Percentiles rank a stretch among this genome's conserved stretches.
phyloP scores from a whole-genome alignment of 2,329 filamentous ascomycete species.

The Saccharata proteae region DNA sequence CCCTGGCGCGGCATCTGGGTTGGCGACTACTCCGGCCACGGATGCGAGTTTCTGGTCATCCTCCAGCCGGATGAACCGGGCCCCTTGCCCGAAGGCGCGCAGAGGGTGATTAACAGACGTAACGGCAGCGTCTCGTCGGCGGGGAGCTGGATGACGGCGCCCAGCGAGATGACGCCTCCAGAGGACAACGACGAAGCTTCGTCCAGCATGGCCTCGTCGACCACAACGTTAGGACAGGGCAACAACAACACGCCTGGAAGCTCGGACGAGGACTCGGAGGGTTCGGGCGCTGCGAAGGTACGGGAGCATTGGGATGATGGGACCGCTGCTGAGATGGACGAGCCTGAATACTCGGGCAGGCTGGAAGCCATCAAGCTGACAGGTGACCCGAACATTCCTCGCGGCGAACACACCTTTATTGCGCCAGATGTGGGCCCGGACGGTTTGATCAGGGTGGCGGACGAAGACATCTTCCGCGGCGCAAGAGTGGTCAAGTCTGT shows the following conservation, averaged over 20 bases:
- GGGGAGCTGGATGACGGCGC: constrained; percentile 3
- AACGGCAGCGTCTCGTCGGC: constrained; percentile 2
- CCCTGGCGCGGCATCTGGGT: constrained; percentile 88
- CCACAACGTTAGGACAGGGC: too few species aligned
- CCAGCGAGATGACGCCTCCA: constrained; percentile 1
- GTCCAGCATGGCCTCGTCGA: too few species aligned
- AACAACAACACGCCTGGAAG: too few species aligned
- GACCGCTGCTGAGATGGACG: not conserved
- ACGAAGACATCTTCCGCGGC: constrained; percentile 59
- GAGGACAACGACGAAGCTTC: not conserved
- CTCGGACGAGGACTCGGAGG: too few species aligned
- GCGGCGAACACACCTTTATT: constrained; percentile 73
- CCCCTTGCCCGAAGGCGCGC: constrained; percentile 22
- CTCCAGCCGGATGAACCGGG: constrained; percentile 53
- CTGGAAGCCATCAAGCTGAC: constrained; percentile 84
- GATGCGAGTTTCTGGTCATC: constrained; percentile 77
- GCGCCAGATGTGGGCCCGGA: constrained; percentile 60
- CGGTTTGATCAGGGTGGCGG: constrained; percentile 52
- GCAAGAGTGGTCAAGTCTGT: constrained; percentile 59
- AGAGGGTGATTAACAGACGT: constrained; percentile 1
- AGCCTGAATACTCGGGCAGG: constrained; percentile 53
- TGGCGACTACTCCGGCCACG: constrained; percentile 78
- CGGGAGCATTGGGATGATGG: not conserved
- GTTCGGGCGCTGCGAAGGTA: not conserved
- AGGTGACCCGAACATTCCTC: constrained; percentile 78